phyloP scores from a whole-genome alignment of 352 stramenopile species.

The Phytophthora palmivora region DNA sequence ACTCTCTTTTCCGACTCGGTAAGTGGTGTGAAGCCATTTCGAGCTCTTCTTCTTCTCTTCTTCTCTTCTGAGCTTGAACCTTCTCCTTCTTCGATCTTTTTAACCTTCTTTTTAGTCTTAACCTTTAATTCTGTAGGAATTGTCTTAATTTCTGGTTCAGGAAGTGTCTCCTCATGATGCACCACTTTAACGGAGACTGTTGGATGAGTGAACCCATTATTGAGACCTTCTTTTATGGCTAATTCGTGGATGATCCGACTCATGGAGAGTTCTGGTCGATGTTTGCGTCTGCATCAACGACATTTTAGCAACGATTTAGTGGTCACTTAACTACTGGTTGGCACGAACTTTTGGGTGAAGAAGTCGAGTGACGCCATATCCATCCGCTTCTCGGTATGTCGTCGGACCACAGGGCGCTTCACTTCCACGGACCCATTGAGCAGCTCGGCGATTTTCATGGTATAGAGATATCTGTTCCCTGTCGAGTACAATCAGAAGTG shows the following conservation, averaged over 20 bases:
- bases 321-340: neutral
- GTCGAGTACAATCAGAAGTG: conserved; percentile 33
- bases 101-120: conserved; percentile 3
- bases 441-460: conserved; percentile 50
- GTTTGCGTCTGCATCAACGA: conserved; percentile 27
- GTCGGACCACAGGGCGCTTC: neutral
- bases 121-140: conserved; percentile 1
- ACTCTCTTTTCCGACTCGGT: conserved; percentile 67
- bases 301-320: conserved; percentile 17
- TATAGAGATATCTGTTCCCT: neutral
- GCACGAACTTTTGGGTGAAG: conserved; percentile 42
- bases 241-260: conserved; percentile 59
- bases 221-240: conserved; percentile 8
- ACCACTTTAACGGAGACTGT: conserved; percentile 9
- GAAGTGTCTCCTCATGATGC: conserved; percentile 4
- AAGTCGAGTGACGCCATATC: conserved; percentile 68
- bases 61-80: conserved; percentile 4
- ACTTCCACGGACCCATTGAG: conserved; percentile 24
- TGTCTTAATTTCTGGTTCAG: neutral
- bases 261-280: conserved; percentile 53
- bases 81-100: conserved; percentile 5
- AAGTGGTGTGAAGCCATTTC: conserved; percentile 44
- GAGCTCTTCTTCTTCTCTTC: conserved; percentile 23
- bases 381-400: conserved; percentile 37
- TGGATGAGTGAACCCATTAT: neutral